Base-by-base conservation (phyloP, 495 filamentous ascomycete genomes). In the Podospora conica region DNA sequence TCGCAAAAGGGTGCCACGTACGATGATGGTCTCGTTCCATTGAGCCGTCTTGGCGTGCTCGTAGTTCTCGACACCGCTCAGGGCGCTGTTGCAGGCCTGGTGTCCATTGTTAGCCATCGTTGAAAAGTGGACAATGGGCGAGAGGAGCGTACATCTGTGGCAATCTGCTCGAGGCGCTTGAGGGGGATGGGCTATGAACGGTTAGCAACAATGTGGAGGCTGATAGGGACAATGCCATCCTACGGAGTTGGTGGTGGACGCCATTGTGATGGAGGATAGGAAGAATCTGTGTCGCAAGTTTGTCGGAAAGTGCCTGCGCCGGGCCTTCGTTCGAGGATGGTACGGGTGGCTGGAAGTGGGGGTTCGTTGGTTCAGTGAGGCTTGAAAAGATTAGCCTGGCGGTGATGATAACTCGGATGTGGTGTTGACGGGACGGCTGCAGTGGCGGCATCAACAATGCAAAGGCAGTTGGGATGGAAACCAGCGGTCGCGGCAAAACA, bases 21-120 rank as follows among this genome's bases (percentile, higher is more conserved):
- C 92, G 75, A 98, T 97, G 76, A 98, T 97, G 61, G 82, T 77
- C 22, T 87, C 87, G 79, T 98, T 98, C 96, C 96, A 98, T 58
- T 83, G 75, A 65, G 87, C 85, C 60, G 92, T 92, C 64, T 85
- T 84, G 60, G 86, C 74, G 76, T 97, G 95, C 60, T 96, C 89
- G 76, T 98, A 98, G 77, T 78, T 84, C 53, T 90, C 84, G 57
- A 84, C 85, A 67, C 79, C 82, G 59, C 85, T 84, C 70, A 98
- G 83, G 64, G 91, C 87, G 66, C 82, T 82, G 69, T 92, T 86
- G 84, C 93, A 97, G 55, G 91, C 94, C 92, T 96, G 71, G 27
- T 69, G 62, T 61, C 64, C 65, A 56, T 69, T 10, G 62, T 77
- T 69, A 76, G 70, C 64, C 59, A 28, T 22, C 40, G 18, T 23